Base-by-base conservation (phyloP, 1,284 basidiomycete genomes). In the Entoloma clypeatum region DNA sequence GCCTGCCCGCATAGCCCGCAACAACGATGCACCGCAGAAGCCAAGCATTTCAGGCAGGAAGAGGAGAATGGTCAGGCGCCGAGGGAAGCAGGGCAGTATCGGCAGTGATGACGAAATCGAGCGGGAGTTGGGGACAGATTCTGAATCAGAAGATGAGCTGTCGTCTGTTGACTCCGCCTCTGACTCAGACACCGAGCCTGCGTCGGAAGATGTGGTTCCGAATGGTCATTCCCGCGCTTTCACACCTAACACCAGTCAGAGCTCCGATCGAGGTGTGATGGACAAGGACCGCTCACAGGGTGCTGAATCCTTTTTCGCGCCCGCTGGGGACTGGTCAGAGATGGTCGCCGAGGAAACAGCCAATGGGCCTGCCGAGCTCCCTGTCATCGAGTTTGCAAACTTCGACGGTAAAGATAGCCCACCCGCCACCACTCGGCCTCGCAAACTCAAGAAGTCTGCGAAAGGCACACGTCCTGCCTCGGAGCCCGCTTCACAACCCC, bases 371-470 rank as follows among this genome's bases (percentile, higher is more conserved):
- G 73, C 73, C 3, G 74, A 77, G n/a, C 69, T 90, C 5, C 87
- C 86, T 21, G 80, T 88, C 49, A 81, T 90, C 52, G 83, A 89
- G 51, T 90, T 89, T 56, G 72, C 77, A 38, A 80, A 88, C 41
- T 75, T 90, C 48, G 69, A 70, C 40, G 62, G 59, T 24, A 57
- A 71, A 22, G 51, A 64, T 10, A 55, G 63, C 32, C 44, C 60
- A 35, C 47, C 53, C 25, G 35, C 57, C 43, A 43, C 50, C 17
- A 47, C 60, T 25, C 52, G 56, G 5, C 50, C 62, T 26, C 69
- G 64, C 32, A 75, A 69, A 53, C 29, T 58, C 8, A 59, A 63
- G 51, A 74, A 69, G 50, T 43, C 55, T 0, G 46, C 48, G 58
- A 52, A 65, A 57, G 48, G 37, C 37, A 45, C 55, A 34, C 58